Percentiles rank a stretch among this genome's conserved stretches.
Conservation (phyloP, 108 stramenopile genomes). For the Bacterosira constricta region DNA sequence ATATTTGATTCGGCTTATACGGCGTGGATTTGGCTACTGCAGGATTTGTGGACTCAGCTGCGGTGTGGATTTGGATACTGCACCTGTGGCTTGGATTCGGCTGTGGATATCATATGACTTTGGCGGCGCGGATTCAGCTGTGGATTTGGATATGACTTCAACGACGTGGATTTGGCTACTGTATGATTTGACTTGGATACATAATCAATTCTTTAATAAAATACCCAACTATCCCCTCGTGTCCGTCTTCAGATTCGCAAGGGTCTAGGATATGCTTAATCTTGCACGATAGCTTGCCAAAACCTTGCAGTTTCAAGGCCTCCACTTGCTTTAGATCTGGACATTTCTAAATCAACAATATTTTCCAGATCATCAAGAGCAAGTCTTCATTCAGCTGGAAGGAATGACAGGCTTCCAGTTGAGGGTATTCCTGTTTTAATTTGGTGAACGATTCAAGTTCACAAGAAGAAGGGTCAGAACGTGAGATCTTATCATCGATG, state of each 20-base stretch:
- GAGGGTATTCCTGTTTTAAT: conserved; percentile 11
- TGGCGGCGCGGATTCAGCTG: too few species aligned
- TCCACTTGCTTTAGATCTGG: conserved; percentile 1
- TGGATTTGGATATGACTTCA: too few species aligned
- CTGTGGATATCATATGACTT: too few species aligned
- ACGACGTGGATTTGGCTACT: too few species aligned
- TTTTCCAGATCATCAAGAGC: conserved; percentile 8
- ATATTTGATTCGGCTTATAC: too few species aligned
- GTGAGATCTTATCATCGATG: conserved; percentile 33
- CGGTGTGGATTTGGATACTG: too few species aligned
- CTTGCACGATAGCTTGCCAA: not conserved
- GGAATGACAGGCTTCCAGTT: not conserved
- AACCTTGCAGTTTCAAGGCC: conserved; percentile 1
- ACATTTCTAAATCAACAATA: not conserved
- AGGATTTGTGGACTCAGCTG: too few species aligned
- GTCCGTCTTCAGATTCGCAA: not conserved
- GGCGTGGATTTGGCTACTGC: too few species aligned
- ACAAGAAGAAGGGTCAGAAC: too few species aligned
- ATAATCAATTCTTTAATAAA: not conserved
- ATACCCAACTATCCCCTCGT: not conserved
- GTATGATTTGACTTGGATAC: too few species aligned
- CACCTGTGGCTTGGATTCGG: too few species aligned
- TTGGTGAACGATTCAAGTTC: not conserved
- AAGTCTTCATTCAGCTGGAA: conserved; percentile 9
- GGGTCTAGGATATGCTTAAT: too few species aligned